These are phyloP conservation scores for Celoporthe dispersa DNA, from an alignment of 2,329 filamentous ascomycete genomes.

Conservation along the genomic window DNA sequence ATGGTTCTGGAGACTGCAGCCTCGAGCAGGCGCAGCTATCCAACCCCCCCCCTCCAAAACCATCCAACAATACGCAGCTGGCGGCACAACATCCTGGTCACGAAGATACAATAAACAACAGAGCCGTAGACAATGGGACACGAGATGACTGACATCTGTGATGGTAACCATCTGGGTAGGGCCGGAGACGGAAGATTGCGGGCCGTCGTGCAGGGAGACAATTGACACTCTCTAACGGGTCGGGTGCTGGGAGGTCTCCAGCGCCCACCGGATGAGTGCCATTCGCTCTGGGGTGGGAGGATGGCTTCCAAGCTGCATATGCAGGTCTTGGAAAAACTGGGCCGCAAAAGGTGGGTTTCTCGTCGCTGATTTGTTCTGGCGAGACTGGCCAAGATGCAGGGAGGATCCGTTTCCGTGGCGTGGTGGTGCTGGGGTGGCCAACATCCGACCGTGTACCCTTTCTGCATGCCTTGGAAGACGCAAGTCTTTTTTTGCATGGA, in stretches of 20 bases:
- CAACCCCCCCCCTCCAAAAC: no score
- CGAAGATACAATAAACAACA: no score
- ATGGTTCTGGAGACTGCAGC: no score
- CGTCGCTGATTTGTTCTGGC: conserved; percentile 2
- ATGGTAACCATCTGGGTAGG: background rate
- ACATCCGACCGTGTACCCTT: background rate
- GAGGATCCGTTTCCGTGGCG: background rate
- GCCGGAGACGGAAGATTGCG: background rate
- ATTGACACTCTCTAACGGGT: background rate
- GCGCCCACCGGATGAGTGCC: background rate
- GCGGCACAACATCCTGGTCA: no score
- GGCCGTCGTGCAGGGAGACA: background rate
- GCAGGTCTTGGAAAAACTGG: background rate
- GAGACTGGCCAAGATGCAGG: background rate
- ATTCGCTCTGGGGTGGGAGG: background rate
- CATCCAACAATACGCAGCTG: no score
- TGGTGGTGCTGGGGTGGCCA: background rate
- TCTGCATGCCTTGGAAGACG: background rate
- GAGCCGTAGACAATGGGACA: background rate
- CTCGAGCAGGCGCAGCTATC: no score
- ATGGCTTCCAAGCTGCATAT: conserved; percentile 7
- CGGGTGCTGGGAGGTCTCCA: background rate
- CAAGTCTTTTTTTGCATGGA: background rate
- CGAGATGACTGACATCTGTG: background rate
- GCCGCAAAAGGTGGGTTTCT: conserved; percentile 1